Percentiles rank a stretch among this genome's conserved stretches.
These are phyloP conservation scores for Cystoisospora suis DNA, from an alignment of 169 alveolate species.

Conservation along the genomic window DNA sequence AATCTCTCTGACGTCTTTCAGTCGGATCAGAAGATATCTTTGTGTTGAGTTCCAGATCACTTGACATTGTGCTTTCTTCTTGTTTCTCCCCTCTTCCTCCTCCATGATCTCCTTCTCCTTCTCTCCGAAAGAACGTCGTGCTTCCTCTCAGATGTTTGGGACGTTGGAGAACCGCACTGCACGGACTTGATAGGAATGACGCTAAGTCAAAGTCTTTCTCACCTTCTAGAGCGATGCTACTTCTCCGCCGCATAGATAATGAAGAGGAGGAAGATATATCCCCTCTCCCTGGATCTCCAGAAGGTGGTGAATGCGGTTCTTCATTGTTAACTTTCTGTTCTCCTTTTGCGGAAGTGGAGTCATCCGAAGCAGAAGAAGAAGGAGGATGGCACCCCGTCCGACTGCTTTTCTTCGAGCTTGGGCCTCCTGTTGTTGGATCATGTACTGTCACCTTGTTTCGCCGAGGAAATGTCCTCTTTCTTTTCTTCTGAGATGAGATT, in stretches of 20 bases:
- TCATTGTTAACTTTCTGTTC: background rate
- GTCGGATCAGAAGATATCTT: no score
- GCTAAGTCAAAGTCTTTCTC: background rate
- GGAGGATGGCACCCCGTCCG: background rate
- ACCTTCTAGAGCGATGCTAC: no score
- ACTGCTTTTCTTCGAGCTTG: background rate
- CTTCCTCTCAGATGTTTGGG: background rate
- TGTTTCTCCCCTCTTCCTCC: background rate
- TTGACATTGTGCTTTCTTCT: background rate
- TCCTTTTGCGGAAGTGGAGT: background rate
- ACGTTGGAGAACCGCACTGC: background rate
- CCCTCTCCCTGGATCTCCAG: no score
- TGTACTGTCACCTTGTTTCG: no score
- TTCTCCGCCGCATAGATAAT: no score
- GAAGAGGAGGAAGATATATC: no score
- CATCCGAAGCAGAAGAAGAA: background rate
- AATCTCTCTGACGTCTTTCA: no score
- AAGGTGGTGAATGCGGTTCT: background rate
- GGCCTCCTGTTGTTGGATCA: no score
- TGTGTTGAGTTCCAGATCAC: no score
- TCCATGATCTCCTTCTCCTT: background rate
- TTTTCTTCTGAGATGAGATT: no score
- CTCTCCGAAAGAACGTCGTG: background rate
- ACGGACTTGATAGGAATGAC: background rate
- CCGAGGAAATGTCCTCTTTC: no score